Conservation (phyloP, 495 filamentous ascomycete species). For the Penicillium riverlandense region DNA sequence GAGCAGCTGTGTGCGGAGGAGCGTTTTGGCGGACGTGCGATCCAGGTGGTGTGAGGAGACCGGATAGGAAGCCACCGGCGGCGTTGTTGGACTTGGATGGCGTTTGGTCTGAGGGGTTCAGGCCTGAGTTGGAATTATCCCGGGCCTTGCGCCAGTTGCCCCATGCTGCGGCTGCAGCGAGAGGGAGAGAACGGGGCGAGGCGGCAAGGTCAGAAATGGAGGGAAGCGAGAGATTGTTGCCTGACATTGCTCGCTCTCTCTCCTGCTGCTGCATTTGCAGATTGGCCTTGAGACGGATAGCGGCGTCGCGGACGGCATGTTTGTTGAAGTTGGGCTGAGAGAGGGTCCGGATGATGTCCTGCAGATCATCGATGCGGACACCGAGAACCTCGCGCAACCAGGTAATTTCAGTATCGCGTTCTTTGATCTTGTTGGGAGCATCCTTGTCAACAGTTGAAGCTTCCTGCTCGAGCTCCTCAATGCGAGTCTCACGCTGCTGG, state of each 20-base stretch:
- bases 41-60: constrained; percentile 75
- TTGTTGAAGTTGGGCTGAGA: constrained; percentile 66
- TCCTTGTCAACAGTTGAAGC: constrained; percentile 61
- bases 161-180: constrained; percentile 78
- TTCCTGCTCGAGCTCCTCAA: constrained; percentile 77
- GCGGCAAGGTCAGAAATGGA: constrained; percentile 59
- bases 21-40: constrained; percentile 56
- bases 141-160: constrained; percentile 71
- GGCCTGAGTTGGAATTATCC: constrained; percentile 27
- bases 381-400: constrained; percentile 93
- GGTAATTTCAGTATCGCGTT: constrained; percentile 84
- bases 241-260: constrained; percentile 59
- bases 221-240: constrained; percentile 44
- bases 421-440: constrained; percentile 71
- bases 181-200: constrained; percentile 70
- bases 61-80: constrained; percentile 52
- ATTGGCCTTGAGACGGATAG: constrained; percentile 87
- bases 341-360: constrained; percentile 81
- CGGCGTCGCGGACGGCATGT: constrained; percentile 73
- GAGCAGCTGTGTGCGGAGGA: constrained; percentile 16
- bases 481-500: constrained; percentile 81
- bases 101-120: constrained; percentile 47
- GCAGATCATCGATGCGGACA: constrained; percentile 81
- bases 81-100: constrained; percentile 54
- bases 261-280: constrained; percentile 97